Evolutionary conservation across 2,329 filamentous ascomycete species (phyloP), one percentile per base, ranked within the genome.

Genomic region (Fusarium sp.): DNA sequence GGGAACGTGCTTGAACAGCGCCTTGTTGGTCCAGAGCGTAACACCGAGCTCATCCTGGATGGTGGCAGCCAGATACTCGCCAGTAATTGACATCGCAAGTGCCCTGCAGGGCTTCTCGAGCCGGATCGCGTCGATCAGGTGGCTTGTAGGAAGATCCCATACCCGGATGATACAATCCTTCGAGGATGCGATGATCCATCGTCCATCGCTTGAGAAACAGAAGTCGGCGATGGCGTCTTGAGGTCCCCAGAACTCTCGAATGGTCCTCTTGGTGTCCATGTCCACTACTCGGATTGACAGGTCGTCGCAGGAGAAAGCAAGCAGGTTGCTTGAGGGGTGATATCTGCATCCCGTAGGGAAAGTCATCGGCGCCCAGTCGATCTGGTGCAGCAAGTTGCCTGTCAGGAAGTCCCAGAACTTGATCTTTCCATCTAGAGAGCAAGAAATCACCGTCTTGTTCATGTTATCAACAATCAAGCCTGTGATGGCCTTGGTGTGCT

Each of bases 381-480:
- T 91, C 79, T 98, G 92, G 72, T 96, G 90, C 13, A 94, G 81
- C 4, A 98, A 87, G 52, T 91, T 89, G 9, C 96, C 97, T 0
- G 93, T 94, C n/a, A 91, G 83, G 73, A 99, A 97, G 75, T 97
- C 94, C 97, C 97, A 99, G 81, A 99, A 98, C 85, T 98, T 98
- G 78, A 98, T 89, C 82, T 93, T 97, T 35, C 97, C 97, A 82
- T 99, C 97, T 16, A 95, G 85, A 2, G 94, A 93, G 81, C 95
- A 97, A 70, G 95, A 97, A 50, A 98, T 91, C 59, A 98, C 88
- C 20, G 89, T 91, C 74, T 92, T 94, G 83, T 98, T 98, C 82
- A 98, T 88, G n/a, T 91, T 92, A 84, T 99, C 96, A 18, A 98
- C 91, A 27, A 94, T 88, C 45, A 99, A 86, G 2, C 97, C 97